phyloP scores from a whole-genome alignment of 176 grass and related monocot species.

The Dendrocalamus sinicus region DNA sequence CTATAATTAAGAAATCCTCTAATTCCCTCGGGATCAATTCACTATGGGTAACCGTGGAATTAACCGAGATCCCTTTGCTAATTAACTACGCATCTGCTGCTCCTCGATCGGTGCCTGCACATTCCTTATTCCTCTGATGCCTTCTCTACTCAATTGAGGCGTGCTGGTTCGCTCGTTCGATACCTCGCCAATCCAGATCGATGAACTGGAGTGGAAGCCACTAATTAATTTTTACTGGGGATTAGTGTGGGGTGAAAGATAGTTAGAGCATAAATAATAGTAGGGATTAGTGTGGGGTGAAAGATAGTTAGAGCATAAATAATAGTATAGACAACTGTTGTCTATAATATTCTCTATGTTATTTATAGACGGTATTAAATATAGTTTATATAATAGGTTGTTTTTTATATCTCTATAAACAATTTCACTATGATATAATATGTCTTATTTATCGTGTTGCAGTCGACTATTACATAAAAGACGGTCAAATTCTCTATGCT shows the following conservation, averaged over 20 bases:
- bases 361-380: too few relatives aligned
- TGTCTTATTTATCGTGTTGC: too few relatives aligned
- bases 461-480: too few relatives aligned
- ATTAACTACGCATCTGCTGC: neutral
- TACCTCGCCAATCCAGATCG: neutral
- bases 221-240: neutral
- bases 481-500: too few relatives aligned
- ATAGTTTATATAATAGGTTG: too few relatives aligned
- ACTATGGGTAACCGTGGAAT: conserved; percentile 2
- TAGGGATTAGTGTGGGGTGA: too few relatives aligned
- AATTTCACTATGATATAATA: too few relatives aligned
- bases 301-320: neutral
- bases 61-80: conserved; percentile 28
- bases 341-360: too few relatives aligned
- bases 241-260: neutral
- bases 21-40: conserved; percentile 65
- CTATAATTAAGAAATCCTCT: conserved; percentile 19
- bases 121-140: conserved; percentile 49
- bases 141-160: conserved; percentile 47
- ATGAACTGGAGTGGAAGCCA: neutral
- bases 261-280: neutral
- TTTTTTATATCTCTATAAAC: too few relatives aligned
- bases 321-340: too few relatives aligned
- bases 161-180: neutral
- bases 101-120: conserved; percentile 41